Conservation (phyloP, 306 rosid species). For the Inga oerstediana region DNA sequence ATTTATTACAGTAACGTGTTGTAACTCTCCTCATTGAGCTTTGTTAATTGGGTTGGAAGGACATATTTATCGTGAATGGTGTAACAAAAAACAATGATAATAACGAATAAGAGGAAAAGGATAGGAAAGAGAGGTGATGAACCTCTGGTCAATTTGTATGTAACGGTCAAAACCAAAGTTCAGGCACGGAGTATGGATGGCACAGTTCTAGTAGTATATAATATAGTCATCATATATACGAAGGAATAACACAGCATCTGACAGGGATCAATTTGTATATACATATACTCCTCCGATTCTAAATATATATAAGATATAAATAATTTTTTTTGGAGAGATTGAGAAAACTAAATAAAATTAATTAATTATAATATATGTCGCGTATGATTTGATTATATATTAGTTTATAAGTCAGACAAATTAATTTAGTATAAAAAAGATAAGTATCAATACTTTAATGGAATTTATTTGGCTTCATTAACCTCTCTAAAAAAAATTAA, state of each 20-base stretch:
- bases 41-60: background rate
- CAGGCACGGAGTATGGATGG: background rate
- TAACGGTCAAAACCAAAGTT: conserved; percentile 8
- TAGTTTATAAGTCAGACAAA: too few species aligned
- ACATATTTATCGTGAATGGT: conserved; percentile 5
- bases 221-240: background rate
- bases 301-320: too few species aligned
- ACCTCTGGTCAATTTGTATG: conserved; percentile 2
- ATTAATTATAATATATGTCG: too few species aligned
- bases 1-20: background rate
- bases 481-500: too few species aligned
- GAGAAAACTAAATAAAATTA: too few species aligned
- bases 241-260: background rate
- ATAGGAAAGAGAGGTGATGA: background rate
- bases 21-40: background rate
- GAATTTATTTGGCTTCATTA: too few species aligned
- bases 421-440: too few species aligned
- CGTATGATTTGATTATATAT: too few species aligned
- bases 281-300: background rate
- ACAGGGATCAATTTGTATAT: background rate
- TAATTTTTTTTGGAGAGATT: too few species aligned
- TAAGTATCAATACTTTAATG: too few species aligned
- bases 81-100: background rate
- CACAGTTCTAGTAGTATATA: background rate
- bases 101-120: background rate